These are phyloP conservation scores for Tetrahymena thermophila DNA, from an alignment of 73 alveolate species.

Conservation along the genomic window DNA sequence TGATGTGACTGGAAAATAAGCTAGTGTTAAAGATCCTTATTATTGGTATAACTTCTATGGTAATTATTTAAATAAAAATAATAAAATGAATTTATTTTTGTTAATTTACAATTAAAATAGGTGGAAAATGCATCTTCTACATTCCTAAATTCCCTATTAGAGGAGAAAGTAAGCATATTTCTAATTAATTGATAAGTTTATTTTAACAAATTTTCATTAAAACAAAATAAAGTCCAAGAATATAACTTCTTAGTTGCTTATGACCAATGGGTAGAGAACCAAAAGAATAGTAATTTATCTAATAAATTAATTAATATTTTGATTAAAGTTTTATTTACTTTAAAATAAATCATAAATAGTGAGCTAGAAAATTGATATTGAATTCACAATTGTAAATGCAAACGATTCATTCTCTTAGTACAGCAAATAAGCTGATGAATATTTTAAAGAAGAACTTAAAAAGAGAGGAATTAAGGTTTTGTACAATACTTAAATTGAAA, in stretches of 20 bases:
- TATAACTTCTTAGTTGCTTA: not conserved
- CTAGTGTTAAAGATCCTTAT: not conserved
- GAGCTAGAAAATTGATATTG: not conserved
- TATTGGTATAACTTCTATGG: not conserved
- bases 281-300: not conserved
- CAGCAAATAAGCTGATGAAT: not conserved
- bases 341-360: not conserved
- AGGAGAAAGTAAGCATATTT: not conserved
- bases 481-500: not conserved
- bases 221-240: not conserved
- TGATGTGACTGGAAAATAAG: constrained; percentile 1
- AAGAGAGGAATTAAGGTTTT: not conserved
- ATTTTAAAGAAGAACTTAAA: not conserved
- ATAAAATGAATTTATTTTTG: not conserved
- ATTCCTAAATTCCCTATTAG: not conserved
- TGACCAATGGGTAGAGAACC: not conserved
- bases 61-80: not conserved
- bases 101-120: not conserved
- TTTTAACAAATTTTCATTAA: not conserved
- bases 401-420: not conserved
- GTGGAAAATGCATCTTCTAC: not conserved
- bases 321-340: not conserved
- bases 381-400: not conserved
- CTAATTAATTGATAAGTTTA: not conserved
- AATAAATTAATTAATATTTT: too few relatives aligned